Conservation (phyloP, 805 yeast genomes). For the Metschnikowia picachoensis region DNA sequence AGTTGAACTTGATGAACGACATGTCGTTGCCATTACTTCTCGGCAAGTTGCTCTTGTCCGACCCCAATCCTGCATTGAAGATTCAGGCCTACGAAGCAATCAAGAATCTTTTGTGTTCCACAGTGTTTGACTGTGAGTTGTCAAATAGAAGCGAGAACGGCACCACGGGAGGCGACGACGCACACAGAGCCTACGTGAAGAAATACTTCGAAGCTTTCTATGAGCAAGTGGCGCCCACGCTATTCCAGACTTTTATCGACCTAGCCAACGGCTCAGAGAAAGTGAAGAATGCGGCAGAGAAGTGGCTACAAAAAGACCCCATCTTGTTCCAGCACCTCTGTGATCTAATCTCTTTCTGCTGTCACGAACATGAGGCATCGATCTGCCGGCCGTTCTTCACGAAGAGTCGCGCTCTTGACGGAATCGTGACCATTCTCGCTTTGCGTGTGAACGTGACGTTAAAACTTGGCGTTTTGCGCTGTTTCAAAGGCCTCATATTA, state of each 20-base stretch:
- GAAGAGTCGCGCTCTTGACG: slow-evolving; percentile 53
- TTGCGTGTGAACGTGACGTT: slow-evolving; percentile 45
- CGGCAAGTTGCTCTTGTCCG: slow-evolving; percentile 57
- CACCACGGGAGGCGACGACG: background rate
- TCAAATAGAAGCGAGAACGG: slow-evolving; percentile 9
- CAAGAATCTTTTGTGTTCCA: slow-evolving; percentile 64
- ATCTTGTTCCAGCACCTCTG: slow-evolving; percentile 55
- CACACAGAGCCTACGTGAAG: slow-evolving; percentile 25
- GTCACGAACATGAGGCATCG: slow-evolving; percentile 56
- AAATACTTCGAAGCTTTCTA: slow-evolving; percentile 61
- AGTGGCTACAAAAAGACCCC: slow-evolving; percentile 29
- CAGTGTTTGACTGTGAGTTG: slow-evolving; percentile 11
- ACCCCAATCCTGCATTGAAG: slow-evolving; percentile 65
- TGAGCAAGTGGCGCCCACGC: slow-evolving; percentile 51
- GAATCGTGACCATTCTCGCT: slow-evolving; percentile 49
- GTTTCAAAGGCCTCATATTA: slow-evolving; percentile 58
- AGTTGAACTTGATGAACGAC: slow-evolving; percentile 45
- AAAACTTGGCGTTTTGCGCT: slow-evolving; percentile 64
- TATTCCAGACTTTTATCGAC: slow-evolving; percentile 49
- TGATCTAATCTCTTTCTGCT: slow-evolving; percentile 66
- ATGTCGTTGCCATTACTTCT: slow-evolving; percentile 55
- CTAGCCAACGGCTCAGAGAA: slow-evolving; percentile 16
- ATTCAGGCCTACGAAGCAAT: slow-evolving; percentile 84
- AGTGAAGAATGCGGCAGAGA: slow-evolving; percentile 3
- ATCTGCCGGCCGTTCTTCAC: slow-evolving; percentile 61